Evolutionary conservation across 768 basidiomycete genomes (phyloP).

Genomic region (Pleurotus citrinopileatus): DNA sequence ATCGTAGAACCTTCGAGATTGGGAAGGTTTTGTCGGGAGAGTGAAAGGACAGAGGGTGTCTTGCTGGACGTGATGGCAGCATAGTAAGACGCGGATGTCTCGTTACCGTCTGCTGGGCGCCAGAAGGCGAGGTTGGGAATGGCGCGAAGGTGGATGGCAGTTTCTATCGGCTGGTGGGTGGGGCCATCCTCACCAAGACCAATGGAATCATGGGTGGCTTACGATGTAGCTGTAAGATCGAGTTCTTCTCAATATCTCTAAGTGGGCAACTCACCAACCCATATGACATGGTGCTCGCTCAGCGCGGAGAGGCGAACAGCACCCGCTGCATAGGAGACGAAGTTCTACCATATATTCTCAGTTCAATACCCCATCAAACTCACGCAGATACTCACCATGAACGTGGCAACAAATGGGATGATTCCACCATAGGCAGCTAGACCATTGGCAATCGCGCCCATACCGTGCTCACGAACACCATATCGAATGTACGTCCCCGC

Average conservation of each 20-base stretch:
- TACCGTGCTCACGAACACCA: slow-evolving; percentile 96
- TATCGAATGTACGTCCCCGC: slow-evolving; percentile 90
- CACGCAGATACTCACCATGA: slow-evolving; percentile 57
- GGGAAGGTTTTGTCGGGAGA: slow-evolving; percentile 89
- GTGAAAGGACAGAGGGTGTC: slow-evolving; percentile 82
- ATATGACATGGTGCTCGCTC: slow-evolving; percentile 86
- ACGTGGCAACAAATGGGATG: slow-evolving; percentile 89
- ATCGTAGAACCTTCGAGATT: slow-evolving; percentile 88
- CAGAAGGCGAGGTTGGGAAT: slow-evolving; percentile 91
- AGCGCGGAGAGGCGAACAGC: slow-evolving; percentile 90
- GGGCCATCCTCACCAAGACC: slow-evolving; percentile 93
- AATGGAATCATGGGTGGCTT: slow-evolving; percentile 95
- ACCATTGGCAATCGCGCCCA: slow-evolving; percentile 96
- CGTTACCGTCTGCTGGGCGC: slow-evolving; percentile 94
- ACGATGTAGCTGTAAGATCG: too few species aligned
- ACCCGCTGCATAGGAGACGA: slow-evolving; percentile 91
- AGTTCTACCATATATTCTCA: slow-evolving; percentile 57
- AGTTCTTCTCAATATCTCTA: too few species aligned
- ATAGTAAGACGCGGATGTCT: slow-evolving; percentile 91
- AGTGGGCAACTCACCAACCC: slow-evolving; percentile 68
- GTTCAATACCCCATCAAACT: neutral
- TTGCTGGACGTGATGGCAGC: slow-evolving; percentile 69
- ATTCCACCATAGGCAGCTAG: slow-evolving; percentile 87
- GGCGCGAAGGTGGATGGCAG: slow-evolving; percentile 81
- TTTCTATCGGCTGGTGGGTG: slow-evolving; percentile 94